A percentile compares a stretch with the other conserved stretches of the same genome.
phyloP scores from a whole-genome alignment of 2,329 filamentous ascomycete species.

The Fusarium sp. region DNA sequence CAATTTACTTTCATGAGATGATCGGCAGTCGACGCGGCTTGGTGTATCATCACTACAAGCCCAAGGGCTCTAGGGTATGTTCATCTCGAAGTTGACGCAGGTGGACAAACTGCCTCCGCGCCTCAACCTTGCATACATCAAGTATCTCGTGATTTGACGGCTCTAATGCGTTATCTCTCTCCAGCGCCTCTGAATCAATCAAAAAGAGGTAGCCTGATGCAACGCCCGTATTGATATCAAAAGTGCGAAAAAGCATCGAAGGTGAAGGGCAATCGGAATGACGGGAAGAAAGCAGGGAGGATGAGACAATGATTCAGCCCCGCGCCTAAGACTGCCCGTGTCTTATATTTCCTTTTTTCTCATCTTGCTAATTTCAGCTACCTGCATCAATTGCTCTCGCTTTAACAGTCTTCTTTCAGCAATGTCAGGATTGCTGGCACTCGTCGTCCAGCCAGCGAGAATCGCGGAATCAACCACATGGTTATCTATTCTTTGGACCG shows the following conservation, averaged over 20 bases:
- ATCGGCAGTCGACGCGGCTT: constrained; percentile 1
- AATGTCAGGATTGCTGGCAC: constrained; percentile 3
- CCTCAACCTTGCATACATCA: constrained; percentile 3
- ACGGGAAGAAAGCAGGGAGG: constrained; percentile 31
- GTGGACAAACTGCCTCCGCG: neutral
- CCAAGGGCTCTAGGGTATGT: neutral
- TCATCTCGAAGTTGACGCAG: neutral
- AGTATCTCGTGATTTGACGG: neutral
- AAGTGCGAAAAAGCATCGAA: neutral
- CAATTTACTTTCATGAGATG: constrained; percentile 18
- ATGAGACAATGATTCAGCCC: constrained; percentile 22
- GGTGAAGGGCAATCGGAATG: neutral
- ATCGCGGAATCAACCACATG: constrained; percentile 22
- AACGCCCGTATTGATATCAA: constrained; percentile 1
- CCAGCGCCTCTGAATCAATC: neutral
- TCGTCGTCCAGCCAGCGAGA: constrained; percentile 33
- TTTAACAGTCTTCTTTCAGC: neutral
- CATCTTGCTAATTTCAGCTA: neutral
- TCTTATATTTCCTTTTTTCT: neutral
- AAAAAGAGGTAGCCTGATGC: neutral
- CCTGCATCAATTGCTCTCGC: neutral
- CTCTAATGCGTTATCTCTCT: neutral
- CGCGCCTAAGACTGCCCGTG: constrained; percentile 2
- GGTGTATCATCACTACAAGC: constrained; percentile 18
- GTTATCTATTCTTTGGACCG: neutral